Percentiles rank a stretch among this genome's conserved stretches.
Conservation (phyloP, 2,329 filamentous ascomycete genomes). For the Ascochyta rabiei region DNA sequence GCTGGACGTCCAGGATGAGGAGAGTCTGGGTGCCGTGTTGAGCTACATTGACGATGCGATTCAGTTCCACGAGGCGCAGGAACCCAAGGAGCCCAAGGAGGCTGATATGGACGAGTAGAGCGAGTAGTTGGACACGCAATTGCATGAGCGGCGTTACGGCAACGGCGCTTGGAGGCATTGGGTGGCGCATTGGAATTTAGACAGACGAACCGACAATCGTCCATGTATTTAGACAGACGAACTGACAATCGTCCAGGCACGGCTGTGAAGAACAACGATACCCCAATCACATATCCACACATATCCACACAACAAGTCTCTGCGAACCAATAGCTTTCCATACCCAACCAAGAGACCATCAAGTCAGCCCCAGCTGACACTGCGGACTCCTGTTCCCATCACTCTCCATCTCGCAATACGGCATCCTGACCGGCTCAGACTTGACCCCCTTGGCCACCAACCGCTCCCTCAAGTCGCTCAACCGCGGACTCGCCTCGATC, state of each 20-base stretch:
- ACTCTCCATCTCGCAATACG: conserved; percentile 70
- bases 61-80: conserved; percentile 91
- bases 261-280: conserved; percentile 10
- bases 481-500: conserved; percentile 69
- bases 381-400: conserved; percentile 30
- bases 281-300: conserved; percentile 3
- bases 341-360: neutral
- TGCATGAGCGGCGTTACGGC: conserved; percentile 17
- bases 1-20: conserved; percentile 87
- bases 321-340: neutral
- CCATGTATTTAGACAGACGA: too few relatives aligned
- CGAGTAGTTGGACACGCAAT: neutral
- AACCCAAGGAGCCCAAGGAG: conserved; percentile 78
- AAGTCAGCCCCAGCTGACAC: conserved; percentile 22
- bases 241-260: neutral
- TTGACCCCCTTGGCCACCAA: conserved; percentile 71
- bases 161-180: conserved; percentile 8
- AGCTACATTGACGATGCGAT: conserved; percentile 95
- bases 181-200: conserved; percentile 1
- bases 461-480: conserved; percentile 78
- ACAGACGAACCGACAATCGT: neutral
- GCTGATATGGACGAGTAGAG: conserved; percentile 16
- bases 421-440: conserved; percentile 72
- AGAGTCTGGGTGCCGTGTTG: conserved; percentile 82
- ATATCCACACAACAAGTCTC: neutral